phyloP scores from a whole-genome alignment of 2,329 filamentous ascomycete species.

The Ascocoryne sarcoides region DNA sequence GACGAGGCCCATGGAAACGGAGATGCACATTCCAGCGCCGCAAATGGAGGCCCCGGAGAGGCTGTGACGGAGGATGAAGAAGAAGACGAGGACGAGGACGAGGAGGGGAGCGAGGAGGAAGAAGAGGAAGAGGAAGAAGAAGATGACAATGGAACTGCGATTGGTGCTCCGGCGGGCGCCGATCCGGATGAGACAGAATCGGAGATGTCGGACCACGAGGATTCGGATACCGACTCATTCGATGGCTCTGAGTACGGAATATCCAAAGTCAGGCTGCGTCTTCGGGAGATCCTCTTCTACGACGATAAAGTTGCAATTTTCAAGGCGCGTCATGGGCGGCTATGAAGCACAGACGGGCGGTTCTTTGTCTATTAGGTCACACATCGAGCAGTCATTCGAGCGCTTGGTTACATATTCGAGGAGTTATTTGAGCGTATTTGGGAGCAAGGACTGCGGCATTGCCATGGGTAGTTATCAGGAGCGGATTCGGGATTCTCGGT shows the following conservation, averaged over 20 bases:
- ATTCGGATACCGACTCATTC: conserved; percentile 42
- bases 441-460: conserved; percentile 10
- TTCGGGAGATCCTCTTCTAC: conserved; percentile 75
- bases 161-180: conserved; percentile 22
- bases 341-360: conserved; percentile 11
- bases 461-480: conserved; percentile 1
- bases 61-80: conserved; percentile 36
- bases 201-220: conserved; percentile 34
- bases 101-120: conserved; percentile 39
- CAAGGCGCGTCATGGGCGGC: conserved; percentile 47
- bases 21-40: conserved; percentile 22
- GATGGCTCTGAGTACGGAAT: conserved; percentile 36
- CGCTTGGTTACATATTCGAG: conserved; percentile 9
- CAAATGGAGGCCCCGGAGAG: conserved; percentile 31
- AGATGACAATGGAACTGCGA: conserved; percentile 29
- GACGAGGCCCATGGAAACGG: conserved; percentile 30
- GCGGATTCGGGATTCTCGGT: background rate
- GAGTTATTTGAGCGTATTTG: conserved; percentile 16
- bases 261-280: conserved; percentile 42
- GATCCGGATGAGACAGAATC: conserved; percentile 31
- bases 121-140: conserved; percentile 35
- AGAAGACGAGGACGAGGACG: conserved; percentile 37
- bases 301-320: conserved; percentile 78
- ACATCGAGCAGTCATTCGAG: background rate
- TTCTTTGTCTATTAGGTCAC: too few relatives aligned